These are phyloP conservation scores for Phoma sp. DNA, from an alignment of 2,329 filamentous ascomycete genomes.

Conservation along the genomic window DNA sequence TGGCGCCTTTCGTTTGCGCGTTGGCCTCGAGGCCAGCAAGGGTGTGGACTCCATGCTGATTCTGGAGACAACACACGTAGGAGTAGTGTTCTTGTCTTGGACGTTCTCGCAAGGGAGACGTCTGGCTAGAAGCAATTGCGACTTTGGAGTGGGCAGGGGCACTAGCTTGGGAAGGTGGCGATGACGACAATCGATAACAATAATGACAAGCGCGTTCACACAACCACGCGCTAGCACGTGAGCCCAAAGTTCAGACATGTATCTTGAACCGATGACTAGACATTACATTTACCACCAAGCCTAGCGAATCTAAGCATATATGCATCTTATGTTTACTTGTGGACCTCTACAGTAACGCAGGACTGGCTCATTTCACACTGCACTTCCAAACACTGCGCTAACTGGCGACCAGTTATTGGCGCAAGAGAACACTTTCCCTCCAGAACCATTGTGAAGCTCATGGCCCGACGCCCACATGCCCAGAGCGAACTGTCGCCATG, in stretches of 20 bases:
- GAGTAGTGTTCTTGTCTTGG: not conserved
- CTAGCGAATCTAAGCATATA: not conserved
- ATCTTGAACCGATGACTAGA: not conserved
- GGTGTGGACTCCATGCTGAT: not conserved
- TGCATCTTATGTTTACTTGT: not conserved
- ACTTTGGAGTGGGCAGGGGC: not conserved
- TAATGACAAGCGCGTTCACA: constrained; percentile 2
- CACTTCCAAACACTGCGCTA: constrained; percentile 5
- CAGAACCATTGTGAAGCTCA: constrained; percentile 31
- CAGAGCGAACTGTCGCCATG: constrained; percentile 28
- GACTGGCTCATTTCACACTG: too few species aligned
- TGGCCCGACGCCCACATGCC: constrained; percentile 41
- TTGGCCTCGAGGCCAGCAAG: constrained; percentile 1
- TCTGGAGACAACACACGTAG: not conserved
- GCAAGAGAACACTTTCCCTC: constrained; percentile 41
- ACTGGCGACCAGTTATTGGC: constrained; percentile 39
- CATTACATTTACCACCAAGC: not conserved
- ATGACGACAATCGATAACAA: constrained; percentile 13
- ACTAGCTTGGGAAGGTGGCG: constrained; percentile 4
- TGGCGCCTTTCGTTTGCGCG: constrained; percentile 34
- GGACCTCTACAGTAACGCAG: too few species aligned
- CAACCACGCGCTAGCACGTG: constrained; percentile 9
- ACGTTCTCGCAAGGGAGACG: not conserved
- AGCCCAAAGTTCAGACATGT: not conserved
- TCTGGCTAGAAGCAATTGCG: not conserved